Evolutionary conservation across 1,284 basidiomycete genomes (phyloP).

Genomic region (Naganishia albida): DNA sequence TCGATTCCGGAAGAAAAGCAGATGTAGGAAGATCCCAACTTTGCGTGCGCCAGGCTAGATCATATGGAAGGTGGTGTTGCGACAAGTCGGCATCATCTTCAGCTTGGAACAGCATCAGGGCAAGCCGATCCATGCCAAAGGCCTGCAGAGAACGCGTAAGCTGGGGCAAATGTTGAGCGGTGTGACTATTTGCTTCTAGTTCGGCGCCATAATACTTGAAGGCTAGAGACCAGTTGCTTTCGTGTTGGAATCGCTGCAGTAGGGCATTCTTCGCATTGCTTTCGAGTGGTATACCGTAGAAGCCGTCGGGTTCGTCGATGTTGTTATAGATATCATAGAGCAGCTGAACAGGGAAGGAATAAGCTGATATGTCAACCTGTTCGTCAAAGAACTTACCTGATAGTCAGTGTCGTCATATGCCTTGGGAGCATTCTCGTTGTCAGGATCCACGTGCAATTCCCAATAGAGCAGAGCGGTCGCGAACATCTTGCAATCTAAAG

Average conservation of each 20-base stretch:
- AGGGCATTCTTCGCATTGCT: conserved; percentile 77
- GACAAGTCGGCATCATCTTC: conserved; percentile 42
- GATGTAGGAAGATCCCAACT: conserved; percentile 81
- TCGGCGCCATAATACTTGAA: conserved; percentile 86
- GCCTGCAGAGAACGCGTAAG: conserved; percentile 74
- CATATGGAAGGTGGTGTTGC: conserved; percentile 61
- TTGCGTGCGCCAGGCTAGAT: conserved; percentile 83
- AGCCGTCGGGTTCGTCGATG: conserved; percentile 96
- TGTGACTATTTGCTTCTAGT: conserved; percentile 61
- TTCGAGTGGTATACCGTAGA: conserved; percentile 77
- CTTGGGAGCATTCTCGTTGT: conserved; percentile 33
- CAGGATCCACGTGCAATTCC: conserved; percentile 71
- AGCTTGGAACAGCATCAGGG: conserved; percentile 63
- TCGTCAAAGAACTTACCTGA: not conserved
- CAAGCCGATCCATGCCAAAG: conserved; percentile 83
- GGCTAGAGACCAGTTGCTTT: conserved; percentile 85
- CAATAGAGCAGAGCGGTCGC: conserved; percentile 87
- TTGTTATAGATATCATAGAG: conserved; percentile 90
- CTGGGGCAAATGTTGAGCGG: conserved; percentile 55
- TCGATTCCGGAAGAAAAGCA: conserved; percentile 8
- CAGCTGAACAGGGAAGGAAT: conserved; percentile 61
- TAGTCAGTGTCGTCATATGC: not conserved
- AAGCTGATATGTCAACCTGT: conserved; percentile 15
- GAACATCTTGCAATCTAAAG: conserved; percentile 76
- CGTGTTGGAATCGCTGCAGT: conserved; percentile 83